Percentiles rank a stretch among this genome's conserved stretches.
Evolutionary conservation across 306 rosid species (phyloP).

Genomic region (Abrus precatorius): DNA sequence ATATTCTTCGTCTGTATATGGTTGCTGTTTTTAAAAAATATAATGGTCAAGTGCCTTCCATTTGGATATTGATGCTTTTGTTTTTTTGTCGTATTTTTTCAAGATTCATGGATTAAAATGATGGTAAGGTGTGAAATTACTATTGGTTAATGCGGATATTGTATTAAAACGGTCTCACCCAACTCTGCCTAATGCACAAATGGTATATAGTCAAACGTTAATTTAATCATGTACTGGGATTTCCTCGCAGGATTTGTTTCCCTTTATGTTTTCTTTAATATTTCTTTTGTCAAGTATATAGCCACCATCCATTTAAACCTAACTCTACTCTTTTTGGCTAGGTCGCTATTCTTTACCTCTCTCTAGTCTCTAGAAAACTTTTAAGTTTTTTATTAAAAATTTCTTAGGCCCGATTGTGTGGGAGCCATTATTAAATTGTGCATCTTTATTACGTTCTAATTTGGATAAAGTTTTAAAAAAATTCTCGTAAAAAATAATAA

Average conservation of each 20-base stretch:
- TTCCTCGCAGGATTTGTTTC: constrained; percentile 26
- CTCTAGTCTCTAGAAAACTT: not conserved
- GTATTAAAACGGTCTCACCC: constrained; percentile 47
- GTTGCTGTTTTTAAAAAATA: not conserved
- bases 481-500: too few relatives aligned
- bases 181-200: constrained; percentile 35
- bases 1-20: not conserved
- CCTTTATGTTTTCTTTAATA: constrained; percentile 7
- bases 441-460: not conserved
- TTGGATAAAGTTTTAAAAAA: too few relatives aligned
- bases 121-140: constrained; percentile 38
- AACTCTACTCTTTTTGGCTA: constrained; percentile 36
- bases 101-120: constrained; percentile 19
- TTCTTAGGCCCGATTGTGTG: not conserved
- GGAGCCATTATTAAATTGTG: constrained; percentile 6
- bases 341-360: constrained; percentile 18
- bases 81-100: constrained; percentile 4
- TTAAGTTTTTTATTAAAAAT: constrained; percentile 1
- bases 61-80: constrained; percentile 36
- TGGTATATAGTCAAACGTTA: constrained; percentile 60
- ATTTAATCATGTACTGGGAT: constrained; percentile 56
- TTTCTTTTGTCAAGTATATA: not conserved
- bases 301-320: constrained; percentile 37
- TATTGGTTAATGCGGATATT: constrained; percentile 38
- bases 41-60: constrained; percentile 31